These are phyloP conservation scores for Candida palmyrensis DNA, from an alignment of 805 yeast species.

Conservation along the genomic window DNA sequence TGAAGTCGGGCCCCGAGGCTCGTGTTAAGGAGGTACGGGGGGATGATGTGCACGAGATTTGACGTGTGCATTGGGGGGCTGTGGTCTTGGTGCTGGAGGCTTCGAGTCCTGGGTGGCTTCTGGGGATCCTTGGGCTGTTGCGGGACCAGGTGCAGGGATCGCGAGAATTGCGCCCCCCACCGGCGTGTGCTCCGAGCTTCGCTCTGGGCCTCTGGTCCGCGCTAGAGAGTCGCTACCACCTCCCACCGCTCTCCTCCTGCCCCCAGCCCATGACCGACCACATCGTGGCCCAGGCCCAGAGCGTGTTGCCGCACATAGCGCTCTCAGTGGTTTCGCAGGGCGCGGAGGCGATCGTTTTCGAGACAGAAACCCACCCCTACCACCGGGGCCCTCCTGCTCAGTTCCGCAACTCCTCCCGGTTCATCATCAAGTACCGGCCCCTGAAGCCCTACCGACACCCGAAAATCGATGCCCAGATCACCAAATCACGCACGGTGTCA, in stretches of 20 bases:
- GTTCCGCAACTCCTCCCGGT: constrained; percentile 23
- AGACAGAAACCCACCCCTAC: constrained; percentile 64
- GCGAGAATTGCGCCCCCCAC: too few species aligned
- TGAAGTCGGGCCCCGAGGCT: constrained; percentile 29
- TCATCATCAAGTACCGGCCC: constrained; percentile 81
- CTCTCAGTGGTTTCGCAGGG: constrained; percentile 70
- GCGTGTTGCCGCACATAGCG: constrained; percentile 44
- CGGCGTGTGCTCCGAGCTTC: too few species aligned
- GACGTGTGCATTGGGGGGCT: constrained; percentile 8
- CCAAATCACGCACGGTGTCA: constrained; percentile 75
- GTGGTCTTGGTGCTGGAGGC: too few species aligned
- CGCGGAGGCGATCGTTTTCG: constrained; percentile 82
- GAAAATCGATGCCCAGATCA: constrained; percentile 66
- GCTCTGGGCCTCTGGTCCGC: too few species aligned
- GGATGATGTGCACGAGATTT: constrained; percentile 28
- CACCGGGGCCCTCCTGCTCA: constrained; percentile 16
- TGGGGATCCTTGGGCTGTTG: too few species aligned
- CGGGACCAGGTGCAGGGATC: too few species aligned
- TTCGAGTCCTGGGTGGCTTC: too few species aligned
- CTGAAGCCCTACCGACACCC: constrained; percentile 89
- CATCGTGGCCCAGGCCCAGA: constrained; percentile 39
- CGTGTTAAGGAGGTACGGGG: constrained; percentile 39
- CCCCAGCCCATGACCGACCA: constrained; percentile 63
- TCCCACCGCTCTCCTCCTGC: too few species aligned
- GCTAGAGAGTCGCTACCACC: too few species aligned